phyloP scores from a whole-genome alignment of 108 stramenopile species.

The Pseudonitzschia pungens region DNA sequence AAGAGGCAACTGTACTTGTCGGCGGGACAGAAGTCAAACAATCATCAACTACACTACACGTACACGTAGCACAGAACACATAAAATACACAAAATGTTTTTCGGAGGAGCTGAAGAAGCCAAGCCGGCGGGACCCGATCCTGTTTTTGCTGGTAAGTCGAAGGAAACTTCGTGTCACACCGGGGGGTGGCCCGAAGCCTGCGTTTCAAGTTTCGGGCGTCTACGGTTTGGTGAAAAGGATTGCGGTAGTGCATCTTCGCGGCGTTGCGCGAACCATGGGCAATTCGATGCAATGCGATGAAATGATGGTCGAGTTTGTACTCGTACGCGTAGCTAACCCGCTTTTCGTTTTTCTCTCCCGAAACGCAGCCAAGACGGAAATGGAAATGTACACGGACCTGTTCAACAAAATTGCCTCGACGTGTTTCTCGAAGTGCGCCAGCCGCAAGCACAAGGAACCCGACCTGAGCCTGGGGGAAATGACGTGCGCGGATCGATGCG shows the following conservation, averaged over 20 bases:
- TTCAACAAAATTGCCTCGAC: constrained; percentile 92
- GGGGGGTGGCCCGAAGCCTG: neutral
- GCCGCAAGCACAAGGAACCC: constrained; percentile 80
- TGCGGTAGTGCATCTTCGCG: no score
- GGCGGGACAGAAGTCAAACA: neutral
- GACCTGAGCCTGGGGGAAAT: constrained; percentile 95
- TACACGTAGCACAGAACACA: neutral
- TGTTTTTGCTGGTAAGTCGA: constrained; percentile 70
- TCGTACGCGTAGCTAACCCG: neutral
- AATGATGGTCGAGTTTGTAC: neutral
- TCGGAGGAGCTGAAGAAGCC: constrained; percentile 56
- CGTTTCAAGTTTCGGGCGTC: neutral
- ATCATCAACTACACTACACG: no score
- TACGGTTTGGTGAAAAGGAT: neutral
- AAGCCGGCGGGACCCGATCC: constrained; percentile 80
- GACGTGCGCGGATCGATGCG: constrained; percentile 94
- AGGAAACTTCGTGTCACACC: neutral
- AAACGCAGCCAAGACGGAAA: constrained; percentile 84
- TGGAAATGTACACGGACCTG: constrained; percentile 96
- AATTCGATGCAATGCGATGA: neutral
- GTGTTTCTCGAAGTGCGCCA: constrained; percentile 93
- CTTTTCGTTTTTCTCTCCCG: neutral
- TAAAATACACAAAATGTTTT: constrained; percentile 44
- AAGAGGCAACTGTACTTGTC: neutral
- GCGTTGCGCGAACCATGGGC: neutral